Evolutionary conservation across 164 flowering plant genomes (phyloP).

Genomic region (Magnolia kwangsiensis): DNA sequence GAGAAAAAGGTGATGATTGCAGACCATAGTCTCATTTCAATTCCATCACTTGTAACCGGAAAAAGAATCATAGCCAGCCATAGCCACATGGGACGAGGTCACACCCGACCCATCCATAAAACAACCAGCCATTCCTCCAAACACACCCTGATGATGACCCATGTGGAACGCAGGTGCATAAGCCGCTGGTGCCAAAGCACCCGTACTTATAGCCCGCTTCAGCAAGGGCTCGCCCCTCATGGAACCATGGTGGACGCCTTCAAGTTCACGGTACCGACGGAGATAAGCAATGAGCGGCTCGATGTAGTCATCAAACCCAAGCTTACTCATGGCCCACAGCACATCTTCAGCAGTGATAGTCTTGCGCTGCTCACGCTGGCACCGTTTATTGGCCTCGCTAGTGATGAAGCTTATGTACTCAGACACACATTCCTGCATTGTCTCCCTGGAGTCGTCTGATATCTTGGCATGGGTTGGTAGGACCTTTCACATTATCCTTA

Average conservation of each 20-base stretch:
- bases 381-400: slow-evolving; percentile 69
- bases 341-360: slow-evolving; percentile 82
- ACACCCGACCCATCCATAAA: neutral
- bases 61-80: too few species aligned
- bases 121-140: slow-evolving; percentile 9
- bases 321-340: slow-evolving; percentile 62
- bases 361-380: slow-evolving; percentile 83
- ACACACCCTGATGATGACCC: slow-evolving; percentile 28
- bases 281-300: slow-evolving; percentile 49
- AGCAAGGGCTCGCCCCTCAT: neutral
- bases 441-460: slow-evolving; percentile 74
- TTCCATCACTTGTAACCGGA: too few species aligned
- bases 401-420: slow-evolving; percentile 84
- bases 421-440: slow-evolving; percentile 74
- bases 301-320: slow-evolving; percentile 69
- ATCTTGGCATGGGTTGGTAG: slow-evolving; percentile 63
- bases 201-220: neutral
- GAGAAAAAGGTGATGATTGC: too few species aligned
- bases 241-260: slow-evolving; percentile 20
- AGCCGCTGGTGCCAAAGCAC: slow-evolving; percentile 1
- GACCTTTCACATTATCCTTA: slow-evolving; percentile 56
- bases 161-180: slow-evolving; percentile 30
- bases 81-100: neutral
- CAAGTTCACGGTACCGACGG: slow-evolving; percentile 54
- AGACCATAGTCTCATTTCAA: too few species aligned